Percentiles rank a stretch among this genome's conserved stretches.
Conservation (phyloP, 192 early-diverging fungal species). For the Helicostylum pulchrum region DNA sequence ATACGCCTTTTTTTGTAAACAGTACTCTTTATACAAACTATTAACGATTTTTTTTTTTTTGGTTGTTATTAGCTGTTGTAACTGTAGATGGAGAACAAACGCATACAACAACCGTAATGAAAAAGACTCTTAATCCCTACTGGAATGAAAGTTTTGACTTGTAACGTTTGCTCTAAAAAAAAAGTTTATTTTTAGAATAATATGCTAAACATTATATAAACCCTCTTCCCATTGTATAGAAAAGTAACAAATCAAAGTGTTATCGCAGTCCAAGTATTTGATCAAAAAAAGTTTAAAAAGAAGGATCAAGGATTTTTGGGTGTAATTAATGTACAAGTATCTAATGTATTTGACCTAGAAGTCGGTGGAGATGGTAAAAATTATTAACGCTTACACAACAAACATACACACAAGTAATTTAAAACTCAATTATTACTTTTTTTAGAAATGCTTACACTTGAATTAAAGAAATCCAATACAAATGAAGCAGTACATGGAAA, state of each 20-base stretch:
- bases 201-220: neutral
- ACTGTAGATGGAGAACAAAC: slow-evolving; percentile 97
- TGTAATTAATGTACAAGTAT: slow-evolving; percentile 82
- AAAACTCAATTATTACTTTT: neutral
- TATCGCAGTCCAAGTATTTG: slow-evolving; percentile 94
- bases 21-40: too few species aligned
- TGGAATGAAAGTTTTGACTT: slow-evolving; percentile 47
- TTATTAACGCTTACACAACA: too few species aligned
- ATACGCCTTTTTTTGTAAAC: too few species aligned
- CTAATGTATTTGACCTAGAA: slow-evolving; percentile 77
- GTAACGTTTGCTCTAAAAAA: slow-evolving; percentile 12
- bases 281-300: slow-evolving; percentile 96
- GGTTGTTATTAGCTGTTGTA: slow-evolving; percentile 74
- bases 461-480: slow-evolving; percentile 81
- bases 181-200: too few species aligned
- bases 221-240: slow-evolving; percentile 31
- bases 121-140: slow-evolving; percentile 90
- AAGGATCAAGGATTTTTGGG: slow-evolving; percentile 88
- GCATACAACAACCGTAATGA: slow-evolving; percentile 85
- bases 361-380: slow-evolving; percentile 57
- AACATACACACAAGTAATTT: neutral
- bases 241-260: slow-evolving; percentile 72
- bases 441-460: slow-evolving; percentile 81
- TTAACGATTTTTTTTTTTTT: neutral
- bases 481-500: slow-evolving; percentile 86